phyloP scores from a whole-genome alignment of 2,329 filamentous ascomycete genomes.

The Biscogniauxia sp. region DNA sequence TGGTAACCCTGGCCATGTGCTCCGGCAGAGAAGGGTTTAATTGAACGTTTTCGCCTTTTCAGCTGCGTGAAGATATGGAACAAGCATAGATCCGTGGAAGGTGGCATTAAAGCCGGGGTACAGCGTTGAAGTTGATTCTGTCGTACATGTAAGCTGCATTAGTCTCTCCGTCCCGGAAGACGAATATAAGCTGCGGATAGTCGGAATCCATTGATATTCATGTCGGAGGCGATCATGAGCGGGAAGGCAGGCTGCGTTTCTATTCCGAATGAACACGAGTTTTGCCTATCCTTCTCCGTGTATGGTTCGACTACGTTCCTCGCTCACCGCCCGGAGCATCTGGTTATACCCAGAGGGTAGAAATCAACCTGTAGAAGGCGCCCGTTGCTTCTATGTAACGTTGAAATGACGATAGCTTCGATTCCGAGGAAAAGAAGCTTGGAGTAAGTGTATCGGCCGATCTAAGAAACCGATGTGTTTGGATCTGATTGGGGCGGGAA shows the following conservation, averaged over 20 bases:
- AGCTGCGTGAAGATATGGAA: not conserved
- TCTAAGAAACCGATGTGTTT: slow-evolving; percentile 11
- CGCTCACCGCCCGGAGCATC: not conserved
- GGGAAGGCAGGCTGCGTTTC: not conserved
- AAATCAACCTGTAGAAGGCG: not conserved
- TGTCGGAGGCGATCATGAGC: not conserved
- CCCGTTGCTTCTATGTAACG: not conserved
- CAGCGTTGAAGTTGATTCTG: not conserved
- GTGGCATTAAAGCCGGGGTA: not conserved
- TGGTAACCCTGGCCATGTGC: not conserved
- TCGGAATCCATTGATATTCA: not conserved
- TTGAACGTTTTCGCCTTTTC: not conserved
- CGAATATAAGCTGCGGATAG: not conserved
- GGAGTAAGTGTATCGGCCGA: not conserved
- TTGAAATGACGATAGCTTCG: not conserved
- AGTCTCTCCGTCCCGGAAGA: not conserved
- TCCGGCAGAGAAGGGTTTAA: not conserved
- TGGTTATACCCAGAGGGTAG: not conserved
- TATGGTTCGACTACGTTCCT: not conserved
- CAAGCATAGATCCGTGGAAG: not conserved
- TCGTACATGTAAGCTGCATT: slow-evolving; percentile 2
- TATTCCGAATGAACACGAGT: not conserved
- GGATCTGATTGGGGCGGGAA: slow-evolving; percentile 16
- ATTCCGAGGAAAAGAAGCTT: not conserved
- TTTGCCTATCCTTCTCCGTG: not conserved